A percentile compares a stretch with the other conserved stretches of the same genome.
Conservation (phyloP, 2,329 filamentous ascomycete species). For the Diaporthe destruens region DNA sequence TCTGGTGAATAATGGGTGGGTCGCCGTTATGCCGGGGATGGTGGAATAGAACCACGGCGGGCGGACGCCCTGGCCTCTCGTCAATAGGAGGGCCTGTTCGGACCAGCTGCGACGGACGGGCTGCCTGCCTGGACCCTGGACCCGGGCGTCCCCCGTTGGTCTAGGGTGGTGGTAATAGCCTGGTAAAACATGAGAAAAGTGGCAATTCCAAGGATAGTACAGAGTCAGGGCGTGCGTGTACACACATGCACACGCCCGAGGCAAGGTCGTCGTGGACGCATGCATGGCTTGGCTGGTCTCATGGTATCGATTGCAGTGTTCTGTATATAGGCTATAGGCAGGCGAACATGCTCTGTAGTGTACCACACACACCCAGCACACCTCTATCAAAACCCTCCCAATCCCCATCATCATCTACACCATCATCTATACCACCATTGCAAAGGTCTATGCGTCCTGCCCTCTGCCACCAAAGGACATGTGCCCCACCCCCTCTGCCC, state of each 20-base stretch:
- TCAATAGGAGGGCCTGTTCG: no score
- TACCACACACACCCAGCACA: neutral
- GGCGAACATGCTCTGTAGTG: neutral
- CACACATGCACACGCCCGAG: no score
- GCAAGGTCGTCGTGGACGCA: neutral
- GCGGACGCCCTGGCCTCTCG: no score
- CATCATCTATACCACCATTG: neutral
- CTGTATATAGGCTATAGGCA: no score
- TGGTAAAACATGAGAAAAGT: neutral
- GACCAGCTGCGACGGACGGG: neutral
- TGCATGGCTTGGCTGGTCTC: neutral
- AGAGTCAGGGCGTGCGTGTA: neutral
- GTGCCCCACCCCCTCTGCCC: neutral
- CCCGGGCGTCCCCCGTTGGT: no score
- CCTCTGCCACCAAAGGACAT: neutral
- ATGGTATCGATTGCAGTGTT: neutral
- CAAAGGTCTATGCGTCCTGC: neutral
- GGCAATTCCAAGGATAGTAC: no score
- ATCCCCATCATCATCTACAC: no score
- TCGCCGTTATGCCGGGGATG: no score
- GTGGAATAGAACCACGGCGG: no score
- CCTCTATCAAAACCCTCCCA: neutral
- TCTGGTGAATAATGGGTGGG: no score
- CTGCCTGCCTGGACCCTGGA: no score
- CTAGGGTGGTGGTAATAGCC: no score